phyloP scores from a whole-genome alignment of 1,284 basidiomycete species.

The Leccinum griseonigrum region DNA sequence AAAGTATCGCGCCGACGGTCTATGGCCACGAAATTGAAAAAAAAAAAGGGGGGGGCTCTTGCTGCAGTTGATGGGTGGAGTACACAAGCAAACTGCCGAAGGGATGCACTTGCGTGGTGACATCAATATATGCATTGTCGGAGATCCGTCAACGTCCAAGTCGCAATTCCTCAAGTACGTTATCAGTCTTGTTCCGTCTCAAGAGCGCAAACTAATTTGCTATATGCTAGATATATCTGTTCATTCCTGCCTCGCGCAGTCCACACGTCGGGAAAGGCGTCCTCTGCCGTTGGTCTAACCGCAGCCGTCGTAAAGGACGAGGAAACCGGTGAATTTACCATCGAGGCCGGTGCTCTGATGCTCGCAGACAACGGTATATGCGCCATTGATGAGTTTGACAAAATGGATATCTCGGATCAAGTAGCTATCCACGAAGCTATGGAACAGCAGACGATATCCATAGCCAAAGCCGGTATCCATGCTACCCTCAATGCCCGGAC shows the following conservation, averaged over 20 bases:
- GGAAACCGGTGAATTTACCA: slow-evolving; percentile 99
- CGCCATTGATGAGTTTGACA: slow-evolving; percentile 99
- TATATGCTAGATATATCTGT: slow-evolving; percentile 82
- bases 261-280: slow-evolving; percentile 99
- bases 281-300: slow-evolving; percentile 97
- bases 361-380: slow-evolving; percentile 99
- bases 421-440: slow-evolving; percentile 99
- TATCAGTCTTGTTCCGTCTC: neutral
- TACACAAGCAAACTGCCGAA: slow-evolving; percentile 95
- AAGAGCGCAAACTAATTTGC: neutral
- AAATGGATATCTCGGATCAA: slow-evolving; percentile 99
- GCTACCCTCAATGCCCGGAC: slow-evolving; percentile 98
- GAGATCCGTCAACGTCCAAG: slow-evolving; percentile 96
- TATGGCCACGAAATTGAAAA: slow-evolving; percentile 99
- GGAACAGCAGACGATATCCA: slow-evolving; percentile 99
- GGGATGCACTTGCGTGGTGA: slow-evolving; percentile 98
- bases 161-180: slow-evolving; percentile 97
- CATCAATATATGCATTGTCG: slow-evolving; percentile 98
- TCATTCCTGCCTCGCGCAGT: slow-evolving; percentile 98
- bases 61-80: slow-evolving; percentile 99
- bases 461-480: slow-evolving; percentile 98
- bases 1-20: slow-evolving; percentile 96
- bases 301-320: slow-evolving; percentile 98
- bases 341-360: slow-evolving; percentile 99
- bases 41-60: slow-evolving; percentile 76